Evolutionary conservation across 345 rosid species (phyloP), one percentile per base, ranked within the genome.

Genomic region (Stellera chamaejasme): DNA sequence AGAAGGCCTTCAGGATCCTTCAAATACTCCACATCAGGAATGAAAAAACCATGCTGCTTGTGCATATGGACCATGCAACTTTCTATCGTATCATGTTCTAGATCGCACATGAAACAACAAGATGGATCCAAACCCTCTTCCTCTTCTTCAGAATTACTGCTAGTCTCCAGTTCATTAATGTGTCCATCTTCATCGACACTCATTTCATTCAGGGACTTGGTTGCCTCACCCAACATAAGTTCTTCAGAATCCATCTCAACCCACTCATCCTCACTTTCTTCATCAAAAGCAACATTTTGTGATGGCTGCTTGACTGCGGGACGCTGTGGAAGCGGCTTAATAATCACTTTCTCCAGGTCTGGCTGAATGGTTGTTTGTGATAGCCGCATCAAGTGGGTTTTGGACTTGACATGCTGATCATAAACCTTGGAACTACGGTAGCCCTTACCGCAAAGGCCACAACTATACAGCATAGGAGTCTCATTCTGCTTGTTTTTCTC

Each of bases 11-110:
- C 61, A 15, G 97, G 99, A 60, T 93, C 94, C 68, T 81, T 93
- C 53, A 93, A 74, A 71, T 77, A 93, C 75, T 82, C 91, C 36
- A 87, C 70, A 59, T 93, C 97, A 9, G 99, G 97, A 61, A 89
- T 68, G 63, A 83, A 87, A 71, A 93, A 93, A 4, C 97, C 95
- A 65, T 93, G 96, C 2, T 80, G 73, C 80, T 79, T 87, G 72
- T 94, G 97, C 99, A 90, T 87, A 75, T 90, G 99, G 71, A 83
- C 88, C 87, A 93, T 90, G 77, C 97, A 93, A 27, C 52, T 77
- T 66, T 89, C 97, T 19, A 87, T 64, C 42, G 64, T 69, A 54
- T 66, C 59, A 52, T 89, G 90, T 46, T 71, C 62, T 14, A 55
- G 70, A 67, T 93, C 92, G 57, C 99, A 93, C 88, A 89, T 84